Conservation (phyloP, 2,329 filamentous ascomycete genomes). For the Nemania serpens region DNA sequence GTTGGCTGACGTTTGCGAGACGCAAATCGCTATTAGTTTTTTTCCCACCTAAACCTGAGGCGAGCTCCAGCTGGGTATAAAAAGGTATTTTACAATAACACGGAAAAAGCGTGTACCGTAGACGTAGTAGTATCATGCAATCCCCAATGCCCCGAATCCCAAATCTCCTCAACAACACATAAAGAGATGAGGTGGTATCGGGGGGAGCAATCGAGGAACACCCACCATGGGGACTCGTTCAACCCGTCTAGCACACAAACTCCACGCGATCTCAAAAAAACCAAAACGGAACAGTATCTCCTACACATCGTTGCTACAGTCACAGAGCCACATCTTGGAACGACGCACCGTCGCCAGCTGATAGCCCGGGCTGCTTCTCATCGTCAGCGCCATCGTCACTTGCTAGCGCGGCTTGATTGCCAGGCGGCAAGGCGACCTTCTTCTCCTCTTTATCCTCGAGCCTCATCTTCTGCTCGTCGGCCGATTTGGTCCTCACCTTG, state of each 20-base stretch:
- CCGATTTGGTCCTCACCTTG: slow-evolving; percentile 35
- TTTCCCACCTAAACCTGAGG: not conserved
- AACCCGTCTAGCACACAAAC: slow-evolving; percentile 22
- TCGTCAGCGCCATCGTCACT: slow-evolving; percentile 41
- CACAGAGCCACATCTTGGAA: slow-evolving; percentile 68
- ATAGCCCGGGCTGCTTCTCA: slow-evolving; percentile 49
- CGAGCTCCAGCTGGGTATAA: not conserved
- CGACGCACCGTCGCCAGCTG: slow-evolving; percentile 60
- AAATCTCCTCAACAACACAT: not conserved
- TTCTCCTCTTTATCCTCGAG: slow-evolving; percentile 61
- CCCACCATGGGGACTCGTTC: slow-evolving; percentile 10
- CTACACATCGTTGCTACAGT: slow-evolving; percentile 10
- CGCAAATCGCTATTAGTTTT: not conserved
- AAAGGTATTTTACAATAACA: slow-evolving; percentile 1
- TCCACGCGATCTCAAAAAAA: slow-evolving; percentile 28
- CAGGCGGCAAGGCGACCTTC: slow-evolving; percentile 56
- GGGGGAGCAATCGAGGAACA: slow-evolving; percentile 8
- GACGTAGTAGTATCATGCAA: slow-evolving; percentile 7
- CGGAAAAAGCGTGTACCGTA: not conserved
- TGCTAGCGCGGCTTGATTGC: slow-evolving; percentile 41
- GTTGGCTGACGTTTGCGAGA: not conserved
- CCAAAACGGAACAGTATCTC: slow-evolving; percentile 5
- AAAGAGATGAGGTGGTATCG: slow-evolving; percentile 12
- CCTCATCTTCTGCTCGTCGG: slow-evolving; percentile 60
- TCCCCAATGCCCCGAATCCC: not conserved